phyloP scores from a whole-genome alignment of 306 rosid species.

The Quercus aquifolioides region DNA sequence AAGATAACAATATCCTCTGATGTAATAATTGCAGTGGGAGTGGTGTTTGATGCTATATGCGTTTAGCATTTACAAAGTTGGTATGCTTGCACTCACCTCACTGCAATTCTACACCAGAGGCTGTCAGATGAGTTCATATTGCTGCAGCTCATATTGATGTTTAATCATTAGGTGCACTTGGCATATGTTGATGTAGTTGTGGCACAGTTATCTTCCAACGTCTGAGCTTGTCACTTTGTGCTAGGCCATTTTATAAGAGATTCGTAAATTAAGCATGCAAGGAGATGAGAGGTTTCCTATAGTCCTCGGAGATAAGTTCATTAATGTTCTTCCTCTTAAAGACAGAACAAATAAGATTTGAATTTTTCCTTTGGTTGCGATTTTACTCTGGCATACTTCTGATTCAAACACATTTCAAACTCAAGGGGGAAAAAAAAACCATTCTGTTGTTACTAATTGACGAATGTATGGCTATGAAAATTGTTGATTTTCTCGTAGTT shows the following conservation, averaged over 20 bases:
- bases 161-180: not conserved
- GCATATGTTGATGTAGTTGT: not conserved
- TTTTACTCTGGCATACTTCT: not conserved
- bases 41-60: conserved; percentile 55
- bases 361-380: not conserved
- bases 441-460: not conserved
- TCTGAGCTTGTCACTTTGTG: not conserved
- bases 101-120: conserved; percentile 98
- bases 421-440: not conserved
- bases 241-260: not conserved
- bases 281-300: not conserved
- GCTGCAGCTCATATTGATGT: conserved; percentile 19
- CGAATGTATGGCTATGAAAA: not conserved
- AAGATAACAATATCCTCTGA: too few species aligned
- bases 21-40: conserved; percentile 43
- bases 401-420: not conserved
- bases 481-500: not conserved
- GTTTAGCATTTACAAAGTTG: conserved; percentile 86
- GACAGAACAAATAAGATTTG: not conserved
- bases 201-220: not conserved
- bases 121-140: conserved; percentile 56
- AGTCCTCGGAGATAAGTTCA: not conserved
- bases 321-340: not conserved
- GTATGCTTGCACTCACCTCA: conserved; percentile 98
- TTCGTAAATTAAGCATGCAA: not conserved